Evolutionary conservation across 257 asterid species (phyloP).

Genomic region (Penstemon newberryi): DNA sequence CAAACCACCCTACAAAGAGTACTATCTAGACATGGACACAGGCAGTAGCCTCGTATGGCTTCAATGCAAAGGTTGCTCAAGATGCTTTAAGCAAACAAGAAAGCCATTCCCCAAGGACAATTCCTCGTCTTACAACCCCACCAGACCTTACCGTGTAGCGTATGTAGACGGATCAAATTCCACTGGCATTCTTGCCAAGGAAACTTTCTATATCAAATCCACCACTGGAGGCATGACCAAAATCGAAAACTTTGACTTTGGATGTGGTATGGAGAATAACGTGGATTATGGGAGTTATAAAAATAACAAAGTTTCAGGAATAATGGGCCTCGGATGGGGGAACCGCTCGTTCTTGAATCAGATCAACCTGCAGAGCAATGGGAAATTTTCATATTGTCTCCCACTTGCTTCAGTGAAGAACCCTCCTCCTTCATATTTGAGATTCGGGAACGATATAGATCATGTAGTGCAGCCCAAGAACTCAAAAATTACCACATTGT

Average conservation of each 20-base stretch:
- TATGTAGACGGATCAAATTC: neutral
- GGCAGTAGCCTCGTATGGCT: conserved; percentile 22
- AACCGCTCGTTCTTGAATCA: conserved; percentile 11
- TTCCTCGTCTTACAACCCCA: conserved; percentile 10
- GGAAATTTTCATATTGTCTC: conserved; percentile 32
- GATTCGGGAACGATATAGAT: conserved; percentile 20
- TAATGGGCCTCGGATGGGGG: neutral
- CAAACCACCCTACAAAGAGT: conserved; percentile 25
- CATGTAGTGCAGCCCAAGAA: neutral
- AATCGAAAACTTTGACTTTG: neutral
- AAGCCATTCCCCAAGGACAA: neutral
- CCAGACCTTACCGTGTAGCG: neutral
- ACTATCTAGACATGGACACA: conserved; percentile 24
- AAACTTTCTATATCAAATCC: neutral
- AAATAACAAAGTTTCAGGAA: neutral
- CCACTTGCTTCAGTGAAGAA: conserved; percentile 15
- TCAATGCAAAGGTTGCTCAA: conserved; percentile 29
- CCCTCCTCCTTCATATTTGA: conserved; percentile 7
- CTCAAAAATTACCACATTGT: conserved; percentile 14
- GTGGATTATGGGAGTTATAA: neutral
- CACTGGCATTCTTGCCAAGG: conserved; percentile 16
- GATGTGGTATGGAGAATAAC: conserved; percentile 6
- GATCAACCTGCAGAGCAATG: conserved; percentile 1
- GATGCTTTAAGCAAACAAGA: conserved; percentile 28
- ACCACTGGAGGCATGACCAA: neutral